Evolutionary conservation across 495 filamentous ascomycete genomes (phyloP), one percentile per base, ranked within the genome.

Genomic region (Elasticomyces elasticus): DNA sequence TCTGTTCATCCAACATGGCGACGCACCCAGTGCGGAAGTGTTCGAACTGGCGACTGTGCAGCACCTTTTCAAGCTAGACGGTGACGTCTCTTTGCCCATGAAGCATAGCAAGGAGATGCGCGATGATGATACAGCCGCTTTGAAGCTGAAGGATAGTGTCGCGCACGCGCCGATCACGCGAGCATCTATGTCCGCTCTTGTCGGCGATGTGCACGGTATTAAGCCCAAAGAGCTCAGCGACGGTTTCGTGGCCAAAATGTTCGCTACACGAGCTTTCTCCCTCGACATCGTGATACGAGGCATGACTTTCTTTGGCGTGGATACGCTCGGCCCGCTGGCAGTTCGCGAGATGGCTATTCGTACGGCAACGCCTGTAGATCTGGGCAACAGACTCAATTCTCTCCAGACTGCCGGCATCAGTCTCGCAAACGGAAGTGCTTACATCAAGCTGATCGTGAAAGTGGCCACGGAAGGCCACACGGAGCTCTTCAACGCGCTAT

Each of bases 341-440:
- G 52, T 92, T 43, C 81, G 85, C 44, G 80, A 87, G 30, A 76
- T 94, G 66, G 83, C 80, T 11, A 55, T 78, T 3, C 72, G 85
- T 60, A 76, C 83, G 20, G 65, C 71, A 19, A 75, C 74, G 1
- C 60, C 79, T 1, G 67, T 73, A 20, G 73, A 75, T 10, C 66
- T 91, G 40, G 52, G 73, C 15, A 59, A 69, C 4, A 78, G 77
- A 27, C 73, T 90, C 30, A 67, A 71, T 17, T 69, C 75, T 38
- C 71, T 92, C 11, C 67, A 74, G 41, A 61, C 74, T 46, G 71
- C 73, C 1, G 79, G 78, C 0, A 83, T 91, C n/a, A 71, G 73
- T 0, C 65, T 84, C 5, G 74, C 71, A 10, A 64, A 74, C 4
- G 81, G 77, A 2, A 15, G 25, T 25, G 69, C 78, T 1, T 92